These are phyloP conservation scores for Erysimum pusillum DNA, from an alignment of 441 rosid species.

Conservation along the genomic window DNA sequence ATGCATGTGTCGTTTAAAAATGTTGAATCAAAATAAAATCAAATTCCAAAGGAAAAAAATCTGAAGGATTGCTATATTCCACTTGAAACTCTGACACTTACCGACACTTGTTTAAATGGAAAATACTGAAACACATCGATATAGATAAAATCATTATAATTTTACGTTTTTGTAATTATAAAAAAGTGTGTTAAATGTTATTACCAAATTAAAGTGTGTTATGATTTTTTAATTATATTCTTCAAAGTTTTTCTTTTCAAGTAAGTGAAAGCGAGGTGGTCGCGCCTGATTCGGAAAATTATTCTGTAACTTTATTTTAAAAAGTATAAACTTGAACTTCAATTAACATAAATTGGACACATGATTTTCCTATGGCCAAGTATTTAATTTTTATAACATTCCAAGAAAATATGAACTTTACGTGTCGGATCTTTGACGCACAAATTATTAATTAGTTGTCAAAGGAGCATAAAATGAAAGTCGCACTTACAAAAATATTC, in stretches of 20 bases:
- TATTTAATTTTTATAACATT: neutral
- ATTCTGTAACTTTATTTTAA: constrained; percentile 5
- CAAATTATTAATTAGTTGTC: constrained; percentile 4
- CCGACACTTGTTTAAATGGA: too few relatives aligned
- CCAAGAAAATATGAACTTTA: neutral
- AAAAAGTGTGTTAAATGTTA: too few relatives aligned
- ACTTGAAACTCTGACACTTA: too few relatives aligned
- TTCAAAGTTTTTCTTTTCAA: neutral
- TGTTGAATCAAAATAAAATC: too few relatives aligned
- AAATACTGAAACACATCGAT: too few relatives aligned
- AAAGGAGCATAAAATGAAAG: constrained; percentile 9
- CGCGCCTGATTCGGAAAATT: constrained; percentile 16
- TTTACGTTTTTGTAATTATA: too few relatives aligned
- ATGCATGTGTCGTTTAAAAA: too few relatives aligned
- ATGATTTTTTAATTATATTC: too few relatives aligned
- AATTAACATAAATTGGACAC: constrained; percentile 10
- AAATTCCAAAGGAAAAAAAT: too few relatives aligned
- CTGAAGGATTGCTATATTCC: too few relatives aligned
- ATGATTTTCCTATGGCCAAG: constrained; percentile 14
- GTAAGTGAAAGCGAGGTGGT: constrained; percentile 10
- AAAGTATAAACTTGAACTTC: constrained; percentile 8
- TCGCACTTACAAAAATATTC: neutral
- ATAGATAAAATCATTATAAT: too few relatives aligned
- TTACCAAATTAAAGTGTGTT: too few relatives aligned
- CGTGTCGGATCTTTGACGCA: constrained; percentile 22